phyloP scores from a whole-genome alignment of 202 grass and related monocot species.

The Hordeum pubiflorum region DNA sequence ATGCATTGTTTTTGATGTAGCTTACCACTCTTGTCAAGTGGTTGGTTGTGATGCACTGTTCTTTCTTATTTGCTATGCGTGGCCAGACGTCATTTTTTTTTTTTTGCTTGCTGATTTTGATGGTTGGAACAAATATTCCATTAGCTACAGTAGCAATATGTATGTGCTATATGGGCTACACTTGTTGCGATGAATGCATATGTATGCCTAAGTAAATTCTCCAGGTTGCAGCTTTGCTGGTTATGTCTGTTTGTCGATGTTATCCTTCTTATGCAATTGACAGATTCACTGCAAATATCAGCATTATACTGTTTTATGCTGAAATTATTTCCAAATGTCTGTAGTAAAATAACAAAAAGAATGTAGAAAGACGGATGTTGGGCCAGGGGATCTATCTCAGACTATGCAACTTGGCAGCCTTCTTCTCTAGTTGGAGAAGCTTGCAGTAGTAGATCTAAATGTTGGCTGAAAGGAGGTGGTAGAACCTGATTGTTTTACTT shows the following conservation, averaged over 20 bases:
- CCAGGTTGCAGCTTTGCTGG: background rate
- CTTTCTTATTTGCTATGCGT: background rate
- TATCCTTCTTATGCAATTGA: background rate
- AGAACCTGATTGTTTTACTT: too few species aligned
- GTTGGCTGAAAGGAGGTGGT: too few species aligned
- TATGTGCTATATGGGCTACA: background rate
- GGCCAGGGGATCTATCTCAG: too few species aligned
- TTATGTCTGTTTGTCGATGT: background rate
- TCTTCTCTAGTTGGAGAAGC: too few species aligned
- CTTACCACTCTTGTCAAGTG: too few species aligned
- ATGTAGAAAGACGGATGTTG: too few species aligned
- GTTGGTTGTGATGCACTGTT: background rate
- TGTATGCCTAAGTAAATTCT: background rate
- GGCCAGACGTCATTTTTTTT: background rate
- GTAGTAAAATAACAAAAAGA: background rate
- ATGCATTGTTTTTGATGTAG: too few species aligned
- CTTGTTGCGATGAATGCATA: background rate
- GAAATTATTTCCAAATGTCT: background rate
- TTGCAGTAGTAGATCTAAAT: too few species aligned
- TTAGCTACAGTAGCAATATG: background rate
- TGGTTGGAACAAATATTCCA: background rate
- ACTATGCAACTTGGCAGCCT: too few species aligned
- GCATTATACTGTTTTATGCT: background rate
- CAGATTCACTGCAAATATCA: background rate
- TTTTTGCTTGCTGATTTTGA: too few species aligned